A percentile compares a stretch with the other conserved stretches of the same genome.
These are phyloP conservation scores for Volvox africanus DNA, from an alignment of 139 green algal genomes.

Conservation along the genomic window DNA sequence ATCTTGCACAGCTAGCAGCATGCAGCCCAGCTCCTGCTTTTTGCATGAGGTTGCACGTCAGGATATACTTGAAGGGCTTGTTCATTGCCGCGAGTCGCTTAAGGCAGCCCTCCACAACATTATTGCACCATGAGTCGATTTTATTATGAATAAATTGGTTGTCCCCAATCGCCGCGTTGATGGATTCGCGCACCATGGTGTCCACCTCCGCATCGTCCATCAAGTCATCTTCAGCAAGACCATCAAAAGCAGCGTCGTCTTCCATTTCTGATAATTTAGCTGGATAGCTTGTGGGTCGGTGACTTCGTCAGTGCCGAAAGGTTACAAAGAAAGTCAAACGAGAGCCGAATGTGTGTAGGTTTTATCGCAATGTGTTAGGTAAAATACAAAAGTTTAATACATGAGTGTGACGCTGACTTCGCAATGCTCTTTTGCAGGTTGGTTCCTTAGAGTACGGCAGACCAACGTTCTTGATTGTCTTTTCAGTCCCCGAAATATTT, in stretches of 20 bases:
- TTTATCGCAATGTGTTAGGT: too few relatives aligned
- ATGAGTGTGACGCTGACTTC: too few relatives aligned
- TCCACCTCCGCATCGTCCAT: slow-evolving; percentile 90
- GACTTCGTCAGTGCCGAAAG: too few relatives aligned
- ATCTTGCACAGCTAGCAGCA: slow-evolving; percentile 81
- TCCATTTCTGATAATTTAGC: slow-evolving; percentile 11
- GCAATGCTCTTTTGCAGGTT: too few relatives aligned
- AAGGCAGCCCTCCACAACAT: slow-evolving; percentile 86
- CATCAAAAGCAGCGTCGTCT: slow-evolving; percentile 60
- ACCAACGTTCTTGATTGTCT: too few relatives aligned
- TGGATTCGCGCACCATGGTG: slow-evolving; percentile 79
- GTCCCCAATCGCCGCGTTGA: slow-evolving; percentile 74
- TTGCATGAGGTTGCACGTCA: slow-evolving; percentile 84
- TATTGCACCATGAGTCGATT: slow-evolving; percentile 78
- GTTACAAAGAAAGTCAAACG: too few relatives aligned
- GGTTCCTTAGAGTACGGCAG: too few relatives aligned
- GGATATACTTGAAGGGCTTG: slow-evolving; percentile 90
- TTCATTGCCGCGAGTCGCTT: slow-evolving; percentile 80
- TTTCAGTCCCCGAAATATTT: too few relatives aligned
- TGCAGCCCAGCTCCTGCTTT: slow-evolving; percentile 76
- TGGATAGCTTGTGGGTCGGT: too few relatives aligned
- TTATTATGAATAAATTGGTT: slow-evolving; percentile 80
- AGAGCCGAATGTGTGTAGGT: too few relatives aligned
- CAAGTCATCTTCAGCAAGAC: slow-evolving; percentile 84
- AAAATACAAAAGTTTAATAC: too few relatives aligned